Percentiles rank a stretch among this genome's conserved stretches.
These are phyloP conservation scores for Fragilaria radians DNA, from an alignment of 108 stramenopile genomes.

Conservation along the genomic window DNA sequence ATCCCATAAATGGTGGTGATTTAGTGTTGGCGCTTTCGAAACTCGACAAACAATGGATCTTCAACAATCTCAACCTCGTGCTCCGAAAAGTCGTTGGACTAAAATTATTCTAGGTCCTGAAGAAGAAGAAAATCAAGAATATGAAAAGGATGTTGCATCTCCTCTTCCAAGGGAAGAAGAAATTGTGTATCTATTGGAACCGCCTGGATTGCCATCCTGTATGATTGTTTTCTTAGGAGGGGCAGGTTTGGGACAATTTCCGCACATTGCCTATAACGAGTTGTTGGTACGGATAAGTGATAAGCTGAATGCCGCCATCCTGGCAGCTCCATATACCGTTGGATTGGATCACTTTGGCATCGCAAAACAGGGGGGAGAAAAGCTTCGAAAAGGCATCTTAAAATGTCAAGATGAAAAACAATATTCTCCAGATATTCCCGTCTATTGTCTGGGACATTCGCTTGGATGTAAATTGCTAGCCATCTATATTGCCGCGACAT, in stretches of 20 bases:
- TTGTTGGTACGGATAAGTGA: conserved; percentile 42
- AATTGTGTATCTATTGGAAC: conserved; percentile 70
- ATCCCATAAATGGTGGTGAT: conserved; percentile 10
- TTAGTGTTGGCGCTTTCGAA: conserved; percentile 47
- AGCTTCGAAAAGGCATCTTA: conserved; percentile 45
- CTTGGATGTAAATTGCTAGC: conserved; percentile 65
- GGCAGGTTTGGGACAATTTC: conserved; percentile 72
- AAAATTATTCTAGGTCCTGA: conserved; percentile 33
- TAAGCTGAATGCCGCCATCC: conserved; percentile 54
- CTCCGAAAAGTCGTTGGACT: conserved; percentile 52
- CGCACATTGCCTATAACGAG: conserved; percentile 72
- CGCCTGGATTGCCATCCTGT: conserved; percentile 54
- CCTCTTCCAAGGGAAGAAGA: conserved; percentile 12
- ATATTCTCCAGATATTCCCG: conserved; percentile 40
- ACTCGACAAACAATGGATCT: conserved; percentile 64
- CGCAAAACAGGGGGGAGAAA: conserved; percentile 51
- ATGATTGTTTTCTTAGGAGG: conserved; percentile 77
- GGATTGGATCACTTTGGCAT: conserved; percentile 74
- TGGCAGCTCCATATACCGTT: conserved; percentile 67
- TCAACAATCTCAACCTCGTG: conserved; percentile 20
- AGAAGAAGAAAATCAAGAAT: conserved; percentile 18
- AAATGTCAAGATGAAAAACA: conserved; percentile 51
- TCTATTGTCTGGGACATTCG: conserved; percentile 56
- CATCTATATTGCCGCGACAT: conserved; percentile 66
- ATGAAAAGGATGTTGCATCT: neutral